These are phyloP conservation scores for Musa acuminata DNA, from an alignment of 176 grass and related monocot genomes.

Conservation along the genomic window DNA sequence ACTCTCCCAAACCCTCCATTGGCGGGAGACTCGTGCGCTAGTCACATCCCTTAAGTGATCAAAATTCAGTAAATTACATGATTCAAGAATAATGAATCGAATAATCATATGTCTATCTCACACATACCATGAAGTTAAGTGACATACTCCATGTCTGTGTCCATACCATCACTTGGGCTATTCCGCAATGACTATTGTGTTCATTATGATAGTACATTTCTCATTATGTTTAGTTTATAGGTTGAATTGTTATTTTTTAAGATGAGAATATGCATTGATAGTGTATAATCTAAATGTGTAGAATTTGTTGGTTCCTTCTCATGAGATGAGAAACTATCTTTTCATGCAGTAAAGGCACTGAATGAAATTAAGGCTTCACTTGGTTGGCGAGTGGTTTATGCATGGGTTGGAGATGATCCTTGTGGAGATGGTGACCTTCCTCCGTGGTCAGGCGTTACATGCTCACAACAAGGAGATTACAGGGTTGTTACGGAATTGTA, in stretches of 20 bases:
- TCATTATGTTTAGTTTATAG: too few species aligned
- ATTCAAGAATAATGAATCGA: not conserved
- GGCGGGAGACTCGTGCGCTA: too few species aligned
- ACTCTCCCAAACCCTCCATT: too few species aligned
- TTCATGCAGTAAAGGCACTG: slow-evolving; percentile 85
- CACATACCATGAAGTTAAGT: not conserved
- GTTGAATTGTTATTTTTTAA: not conserved
- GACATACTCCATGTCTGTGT: not conserved
- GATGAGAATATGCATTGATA: not conserved
- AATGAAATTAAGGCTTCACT: slow-evolving; percentile 92
- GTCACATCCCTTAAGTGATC: too few species aligned
- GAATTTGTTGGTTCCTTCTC: not conserved
- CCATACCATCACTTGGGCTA: not conserved
- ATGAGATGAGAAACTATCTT: slow-evolving; percentile 12
- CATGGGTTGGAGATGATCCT: slow-evolving; percentile 93
- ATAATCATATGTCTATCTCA: not conserved
- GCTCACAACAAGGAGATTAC: slow-evolving; percentile 90
- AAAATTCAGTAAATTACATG: not conserved
- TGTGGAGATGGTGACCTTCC: slow-evolving; percentile 83
- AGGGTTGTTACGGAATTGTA: slow-evolving; percentile 95
- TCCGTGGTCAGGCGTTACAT: slow-evolving; percentile 95
- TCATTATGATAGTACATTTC: not conserved
- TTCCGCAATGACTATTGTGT: not conserved
- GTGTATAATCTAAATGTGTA: not conserved
- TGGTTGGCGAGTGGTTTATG: slow-evolving; percentile 96